Base-by-base conservation (phyloP, 306 rosid species). In the Dryas octopetala region DNA sequence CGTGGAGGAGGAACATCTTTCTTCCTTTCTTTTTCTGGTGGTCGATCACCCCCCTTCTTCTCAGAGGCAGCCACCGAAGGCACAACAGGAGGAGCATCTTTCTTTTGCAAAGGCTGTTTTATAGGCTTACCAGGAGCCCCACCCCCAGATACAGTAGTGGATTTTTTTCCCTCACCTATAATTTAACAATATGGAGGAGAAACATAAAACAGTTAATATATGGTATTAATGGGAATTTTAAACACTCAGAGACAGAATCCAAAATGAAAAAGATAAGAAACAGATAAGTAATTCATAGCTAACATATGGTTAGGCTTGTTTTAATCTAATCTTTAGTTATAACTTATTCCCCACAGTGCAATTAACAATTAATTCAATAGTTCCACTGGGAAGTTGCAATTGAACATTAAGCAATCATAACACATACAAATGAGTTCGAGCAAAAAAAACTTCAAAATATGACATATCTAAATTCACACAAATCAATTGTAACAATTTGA, bases 1-100 rank as follows among this genome's bases (percentile, higher is more conserved):
- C 88, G 91, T 1, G 93, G 97, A 84, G 86, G 81, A 84, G 91
- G 97, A 48, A 68, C 88, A 73, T 93, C 98, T 83, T 89, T 93
- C 86, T 87, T 93, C 83, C 96, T 91, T 38, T 90, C 97, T 83
- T 90, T 92, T 60, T 91, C 98, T 13, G 72, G 72, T 17, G 80
- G 67, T 62, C 86, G 89, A 78, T 88, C 89, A 23, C 85, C 84
- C 19, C 91, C 84, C 64, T 86, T 93, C 86, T 84, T 93, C 19
- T 89, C 92, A 66, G 79, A 64, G 73, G 86, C 66, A 60, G 62
- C 77, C 62, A 75, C 86, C 15, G 91, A 75, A 72, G 86, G 54
- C 8, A 69, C 71, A 78, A 79, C 75, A 5, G 68, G 66, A 81
- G 84, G 75, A 72, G 71, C 82, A 11, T 80, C 85, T 77, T 84